A percentile compares a stretch with the other conserved stretches of the same genome.
Evolutionary conservation across 140 eudicot species (phyloP).

Genomic region (Ambrosia hybrid): DNA sequence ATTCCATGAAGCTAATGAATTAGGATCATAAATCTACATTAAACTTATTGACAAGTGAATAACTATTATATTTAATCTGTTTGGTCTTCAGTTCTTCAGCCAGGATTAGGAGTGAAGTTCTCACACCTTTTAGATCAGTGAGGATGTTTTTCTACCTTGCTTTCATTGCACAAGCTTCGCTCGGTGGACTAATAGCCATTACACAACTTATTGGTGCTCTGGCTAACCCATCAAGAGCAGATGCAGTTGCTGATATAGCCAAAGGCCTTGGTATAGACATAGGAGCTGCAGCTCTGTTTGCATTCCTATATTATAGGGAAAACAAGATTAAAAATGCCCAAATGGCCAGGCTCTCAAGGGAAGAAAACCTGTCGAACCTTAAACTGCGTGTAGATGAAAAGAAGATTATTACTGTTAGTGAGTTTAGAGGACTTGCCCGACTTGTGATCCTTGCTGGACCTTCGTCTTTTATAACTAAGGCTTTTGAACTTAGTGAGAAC

Average conservation of each 20-base stretch:
- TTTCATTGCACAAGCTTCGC: constrained; percentile 78
- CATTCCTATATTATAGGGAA: constrained; percentile 73
- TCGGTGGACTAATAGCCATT: constrained; percentile 85
- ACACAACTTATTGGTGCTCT: constrained; percentile 77
- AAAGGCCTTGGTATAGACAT: constrained; percentile 84
- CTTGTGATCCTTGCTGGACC: constrained; percentile 90
- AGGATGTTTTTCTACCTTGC: constrained; percentile 95
- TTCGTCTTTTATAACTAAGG: constrained; percentile 58
- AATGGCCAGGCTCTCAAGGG: constrained; percentile 83
- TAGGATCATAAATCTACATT: background rate
- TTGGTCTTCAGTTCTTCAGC: constrained; percentile 81
- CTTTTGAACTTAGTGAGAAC: constrained; percentile 63
- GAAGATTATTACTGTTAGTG: constrained; percentile 62
- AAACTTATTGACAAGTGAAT: background rate
- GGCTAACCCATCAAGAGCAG: constrained; percentile 75
- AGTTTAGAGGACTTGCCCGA: constrained; percentile 87
- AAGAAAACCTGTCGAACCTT: constrained; percentile 79
- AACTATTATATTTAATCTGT: background rate
- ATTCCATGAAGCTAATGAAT: background rate
- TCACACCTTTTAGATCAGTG: constrained; percentile 88
- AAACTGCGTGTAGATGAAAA: constrained; percentile 76
- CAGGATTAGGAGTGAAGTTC: constrained; percentile 96
- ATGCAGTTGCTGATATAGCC: constrained; percentile 60
- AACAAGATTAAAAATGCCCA: constrained; percentile 77
- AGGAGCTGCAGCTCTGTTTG: constrained; percentile 77